phyloP scores from a whole-genome alignment of 78 protist genomes.

The Emiliania huxleyi region DNA sequence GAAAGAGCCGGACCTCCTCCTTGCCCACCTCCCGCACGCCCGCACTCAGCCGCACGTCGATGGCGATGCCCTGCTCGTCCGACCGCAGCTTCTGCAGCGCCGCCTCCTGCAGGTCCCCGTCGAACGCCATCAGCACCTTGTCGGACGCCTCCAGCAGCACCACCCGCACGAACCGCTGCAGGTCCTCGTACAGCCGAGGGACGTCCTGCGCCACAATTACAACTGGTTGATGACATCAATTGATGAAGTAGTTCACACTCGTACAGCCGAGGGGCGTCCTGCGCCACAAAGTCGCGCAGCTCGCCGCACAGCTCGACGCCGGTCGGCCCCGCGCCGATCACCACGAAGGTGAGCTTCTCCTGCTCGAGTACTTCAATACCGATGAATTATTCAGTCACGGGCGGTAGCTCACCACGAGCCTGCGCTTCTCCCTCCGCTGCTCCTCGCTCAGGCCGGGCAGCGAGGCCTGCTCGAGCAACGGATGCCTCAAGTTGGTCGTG shows the following conservation, averaged over 20 bases:
- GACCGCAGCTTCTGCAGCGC: neutral
- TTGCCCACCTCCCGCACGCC: neutral
- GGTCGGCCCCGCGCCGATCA: neutral
- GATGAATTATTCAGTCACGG: no score
- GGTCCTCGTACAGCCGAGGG: neutral
- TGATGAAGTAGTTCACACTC: no score
- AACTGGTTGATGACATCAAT: no score
- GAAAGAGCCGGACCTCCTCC: neutral
- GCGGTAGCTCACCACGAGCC: neutral
- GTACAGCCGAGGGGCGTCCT: neutral
- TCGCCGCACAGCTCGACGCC: slow-evolving; percentile 28
- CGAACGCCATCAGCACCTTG: slow-evolving; percentile 13
- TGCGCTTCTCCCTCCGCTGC: neutral
- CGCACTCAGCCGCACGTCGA: neutral
- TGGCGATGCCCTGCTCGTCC: neutral
- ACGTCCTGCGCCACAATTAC: neutral
- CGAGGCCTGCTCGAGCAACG: neutral
- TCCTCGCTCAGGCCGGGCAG: neutral
- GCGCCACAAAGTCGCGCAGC: neutral
- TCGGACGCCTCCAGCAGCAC: neutral
- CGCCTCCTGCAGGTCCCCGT: neutral
- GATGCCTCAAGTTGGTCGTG: no score
- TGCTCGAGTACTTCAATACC: no score
- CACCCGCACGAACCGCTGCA: neutral
- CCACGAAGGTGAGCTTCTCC: neutral